phyloP scores from a whole-genome alignment of 331 rosid genomes.

The Malus hybrid region DNA sequence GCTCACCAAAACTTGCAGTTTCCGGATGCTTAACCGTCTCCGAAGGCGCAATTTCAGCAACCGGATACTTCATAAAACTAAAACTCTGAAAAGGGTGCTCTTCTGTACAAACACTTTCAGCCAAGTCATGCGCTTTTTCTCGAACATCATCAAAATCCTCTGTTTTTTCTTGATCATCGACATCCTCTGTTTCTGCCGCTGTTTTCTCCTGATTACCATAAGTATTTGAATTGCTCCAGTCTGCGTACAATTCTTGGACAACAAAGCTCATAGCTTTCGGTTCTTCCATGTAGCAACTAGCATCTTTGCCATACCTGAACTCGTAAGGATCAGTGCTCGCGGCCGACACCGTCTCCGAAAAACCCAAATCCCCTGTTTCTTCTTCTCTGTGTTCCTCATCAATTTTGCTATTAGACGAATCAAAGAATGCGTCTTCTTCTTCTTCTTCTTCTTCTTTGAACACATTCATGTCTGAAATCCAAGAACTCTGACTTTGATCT shows the following conservation, averaged over 20 bases:
- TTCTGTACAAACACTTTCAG: not conserved
- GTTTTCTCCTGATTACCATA: not conserved
- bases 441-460: conserved; percentile 10
- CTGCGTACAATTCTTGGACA: conserved; percentile 33
- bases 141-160: not conserved
- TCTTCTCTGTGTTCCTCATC: conserved; percentile 9
- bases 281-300: conserved; percentile 39
- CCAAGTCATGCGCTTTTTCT: not conserved
- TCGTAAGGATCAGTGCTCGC: conserved; percentile 32
- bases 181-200: conserved; percentile 3
- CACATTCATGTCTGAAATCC: conserved; percentile 18
- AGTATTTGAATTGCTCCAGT: conserved; percentile 19
- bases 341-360: conserved; percentile 10
- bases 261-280: conserved; percentile 38
- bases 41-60: not conserved
- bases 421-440: conserved; percentile 20
- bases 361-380: conserved; percentile 1
- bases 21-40: not conserved
- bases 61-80: not conserved
- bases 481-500: not conserved
- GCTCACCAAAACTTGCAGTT: not conserved
- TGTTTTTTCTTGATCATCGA: not conserved
- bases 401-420: conserved; percentile 10
- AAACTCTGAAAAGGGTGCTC: not conserved
- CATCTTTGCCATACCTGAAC: conserved; percentile 17